Evolutionary conservation across 2,329 filamentous ascomycete species (phyloP), one percentile per base, ranked within the genome.

Genomic region (Fusarium humuli): DNA sequence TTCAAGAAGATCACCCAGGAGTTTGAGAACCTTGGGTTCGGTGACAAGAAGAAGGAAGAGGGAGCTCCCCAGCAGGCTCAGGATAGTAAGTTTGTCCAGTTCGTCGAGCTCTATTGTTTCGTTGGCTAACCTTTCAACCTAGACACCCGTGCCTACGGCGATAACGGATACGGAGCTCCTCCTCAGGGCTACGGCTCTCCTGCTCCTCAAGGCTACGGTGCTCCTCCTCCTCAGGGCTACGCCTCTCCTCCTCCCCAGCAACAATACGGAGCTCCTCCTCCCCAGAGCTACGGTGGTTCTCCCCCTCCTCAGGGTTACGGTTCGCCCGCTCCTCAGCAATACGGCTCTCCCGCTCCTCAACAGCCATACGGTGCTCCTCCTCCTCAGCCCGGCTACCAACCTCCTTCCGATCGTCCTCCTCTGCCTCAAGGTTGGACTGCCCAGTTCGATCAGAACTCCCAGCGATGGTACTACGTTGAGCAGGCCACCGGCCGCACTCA

Each of bases 401-500:
- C 79, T 29, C 79, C 80, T 10, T 75, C 76, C 20, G 77, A 79
- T 67, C 77, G 77, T 61, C 85, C 89, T 25, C 81, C 86, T 65
- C 81, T 91, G 69, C 84, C 90, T 25, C 75, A 83, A 52, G 90
- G 90, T 70, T 92, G 90, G 90, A 80, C 82, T 29, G 82, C 88
- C 25, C 86, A 90, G 77, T 92, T 86, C 79, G 90, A 92, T 70
- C 84, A 87, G 61, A 83, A 82, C 61, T 81, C 84, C 64, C 86
- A 90, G 75, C 86, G 87, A 58, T 91, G 87, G 81, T 92, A 87
- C 80, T 92, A 90, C 74, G 83, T 88, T 60, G 88, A 92, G 77
- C 81, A 87, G 60, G 82, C 86, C 48, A 87, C 87, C 14, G 88
- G 88, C 22, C 85, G 84, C 61, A 86, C 87, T 1, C 89, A 91